These are phyloP conservation scores for Tardiomyces digboiensis DNA, from an alignment of 1,139 yeast species.

Conservation along the genomic window DNA sequence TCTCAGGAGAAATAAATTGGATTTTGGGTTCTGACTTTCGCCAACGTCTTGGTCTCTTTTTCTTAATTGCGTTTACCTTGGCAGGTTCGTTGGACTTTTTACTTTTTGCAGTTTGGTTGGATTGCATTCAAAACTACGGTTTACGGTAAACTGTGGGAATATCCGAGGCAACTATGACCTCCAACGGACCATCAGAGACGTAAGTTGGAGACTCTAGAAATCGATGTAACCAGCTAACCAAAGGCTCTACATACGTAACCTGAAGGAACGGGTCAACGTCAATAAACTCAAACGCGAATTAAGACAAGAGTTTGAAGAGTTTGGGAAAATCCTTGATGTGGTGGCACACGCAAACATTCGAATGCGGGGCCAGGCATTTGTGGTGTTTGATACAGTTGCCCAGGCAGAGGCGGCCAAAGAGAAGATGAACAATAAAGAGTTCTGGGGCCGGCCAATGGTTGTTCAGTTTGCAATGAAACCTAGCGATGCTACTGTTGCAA, in stretches of 20 bases:
- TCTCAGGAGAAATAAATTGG: no score
- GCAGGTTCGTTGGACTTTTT: no score
- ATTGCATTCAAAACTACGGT: no score
- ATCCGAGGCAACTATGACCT: slow-evolving; percentile 2
- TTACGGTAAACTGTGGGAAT: no score
- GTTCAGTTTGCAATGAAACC: slow-evolving; percentile 34
- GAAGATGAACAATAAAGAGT: slow-evolving; percentile 12
- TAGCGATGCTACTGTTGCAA: slow-evolving; percentile 36
- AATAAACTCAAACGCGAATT: slow-evolving; percentile 41
- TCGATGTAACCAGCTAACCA: slow-evolving; percentile 1
- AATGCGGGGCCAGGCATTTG: slow-evolving; percentile 82
- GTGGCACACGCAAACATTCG: slow-evolving; percentile 52
- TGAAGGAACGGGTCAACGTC: slow-evolving; percentile 59
- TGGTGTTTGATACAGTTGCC: slow-evolving; percentile 42
- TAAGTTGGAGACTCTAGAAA: slow-evolving; percentile 3
- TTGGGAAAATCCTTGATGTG: slow-evolving; percentile 44
- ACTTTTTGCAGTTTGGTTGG: no score
- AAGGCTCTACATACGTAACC: slow-evolving; percentile 50
- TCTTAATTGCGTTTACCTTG: no score
- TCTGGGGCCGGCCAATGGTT: slow-evolving; percentile 49
- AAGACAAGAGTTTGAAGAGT: slow-evolving; percentile 32
- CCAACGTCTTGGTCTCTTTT: no score
- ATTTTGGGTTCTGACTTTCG: no score
- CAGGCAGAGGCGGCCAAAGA: slow-evolving; percentile 43
- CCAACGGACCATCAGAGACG: slow-evolving; percentile 11